Percentiles rank a stretch among this genome's conserved stretches.
phyloP scores from a whole-genome alignment of 192 early-diverging fungal genomes.

The Powellomyces hirtus region DNA sequence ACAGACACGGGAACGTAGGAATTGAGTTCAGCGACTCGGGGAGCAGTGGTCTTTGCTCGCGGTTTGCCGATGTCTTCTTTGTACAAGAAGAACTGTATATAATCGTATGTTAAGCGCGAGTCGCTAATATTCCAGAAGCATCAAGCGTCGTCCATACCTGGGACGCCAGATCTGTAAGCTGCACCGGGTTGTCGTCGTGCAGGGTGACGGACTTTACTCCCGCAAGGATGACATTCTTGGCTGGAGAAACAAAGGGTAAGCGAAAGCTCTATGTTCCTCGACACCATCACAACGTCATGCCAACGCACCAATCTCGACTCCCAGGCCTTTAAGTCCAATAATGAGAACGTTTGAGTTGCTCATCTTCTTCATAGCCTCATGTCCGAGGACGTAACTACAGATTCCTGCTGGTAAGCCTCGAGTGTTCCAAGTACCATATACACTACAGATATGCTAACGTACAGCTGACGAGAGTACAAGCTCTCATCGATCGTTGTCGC shows the following conservation, averaged over 20 bases:
- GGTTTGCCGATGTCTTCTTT: slow-evolving; percentile 83
- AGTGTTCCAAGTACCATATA: background rate
- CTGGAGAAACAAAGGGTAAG: slow-evolving; percentile 36
- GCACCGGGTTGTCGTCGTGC: slow-evolving; percentile 76
- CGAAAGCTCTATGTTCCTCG: background rate
- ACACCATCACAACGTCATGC: background rate
- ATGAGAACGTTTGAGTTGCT: slow-evolving; percentile 92
- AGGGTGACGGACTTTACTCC: slow-evolving; percentile 99
- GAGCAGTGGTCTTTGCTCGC: slow-evolving; percentile 70
- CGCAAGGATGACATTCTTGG: slow-evolving; percentile 97
- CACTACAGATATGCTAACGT: slow-evolving; percentile 36
- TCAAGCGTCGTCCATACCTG: slow-evolving; percentile 53
- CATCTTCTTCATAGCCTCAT: slow-evolving; percentile 99
- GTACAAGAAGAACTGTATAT: slow-evolving; percentile 80
- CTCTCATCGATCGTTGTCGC: slow-evolving; percentile 81
- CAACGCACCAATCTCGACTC: slow-evolving; percentile 89
- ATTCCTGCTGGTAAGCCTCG: background rate
- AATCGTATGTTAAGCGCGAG: background rate
- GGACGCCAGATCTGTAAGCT: slow-evolving; percentile 82
- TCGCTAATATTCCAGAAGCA: background rate
- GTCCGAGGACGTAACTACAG: slow-evolving; percentile 53
- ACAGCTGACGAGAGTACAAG: slow-evolving; percentile 98
- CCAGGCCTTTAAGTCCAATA: slow-evolving; percentile 93
- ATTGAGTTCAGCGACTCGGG: slow-evolving; percentile 92
- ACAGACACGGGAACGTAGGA: slow-evolving; percentile 92